A percentile compares a stretch with the other conserved stretches of the same genome.
Evolutionary conservation across 495 filamentous ascomycete genomes (phyloP).

Genomic region (Lentithecium fluviatile): DNA sequence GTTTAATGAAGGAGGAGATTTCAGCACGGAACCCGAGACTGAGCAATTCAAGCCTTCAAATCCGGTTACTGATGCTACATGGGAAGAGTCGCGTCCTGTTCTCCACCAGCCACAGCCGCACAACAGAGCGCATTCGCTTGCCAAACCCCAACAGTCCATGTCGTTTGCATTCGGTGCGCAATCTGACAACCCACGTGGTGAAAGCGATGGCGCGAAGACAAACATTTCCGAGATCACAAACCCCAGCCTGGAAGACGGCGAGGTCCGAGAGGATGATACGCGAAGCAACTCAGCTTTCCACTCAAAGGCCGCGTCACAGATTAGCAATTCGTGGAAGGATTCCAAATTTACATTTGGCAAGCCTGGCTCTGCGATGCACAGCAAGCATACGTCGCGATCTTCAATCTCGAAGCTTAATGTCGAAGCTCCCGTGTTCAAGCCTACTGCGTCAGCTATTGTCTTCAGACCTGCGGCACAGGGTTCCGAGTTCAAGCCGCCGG

Average conservation of each 20-base stretch:
- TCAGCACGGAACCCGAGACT: slow-evolving; percentile 45
- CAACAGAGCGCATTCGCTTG: slow-evolving; percentile 48
- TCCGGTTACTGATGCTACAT: slow-evolving; percentile 43
- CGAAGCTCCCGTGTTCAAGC: slow-evolving; percentile 52
- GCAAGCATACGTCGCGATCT: slow-evolving; percentile 60
- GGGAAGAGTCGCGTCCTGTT: slow-evolving; percentile 41
- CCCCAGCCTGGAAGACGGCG: slow-evolving; percentile 30
- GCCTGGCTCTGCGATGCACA: slow-evolving; percentile 31
- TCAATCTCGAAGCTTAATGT: slow-evolving; percentile 81
- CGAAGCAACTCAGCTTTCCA: slow-evolving; percentile 24
- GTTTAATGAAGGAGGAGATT: slow-evolving; percentile 60
- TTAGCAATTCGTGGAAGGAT: slow-evolving; percentile 55
- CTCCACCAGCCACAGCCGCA: slow-evolving; percentile 63
- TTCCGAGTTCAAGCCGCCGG: slow-evolving; percentile 49
- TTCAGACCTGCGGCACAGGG: slow-evolving; percentile 42
- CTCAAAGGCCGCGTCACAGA: slow-evolving; percentile 32
- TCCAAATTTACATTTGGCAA: slow-evolving; percentile 40
- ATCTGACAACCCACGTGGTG: slow-evolving; percentile 24
- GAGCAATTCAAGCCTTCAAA: slow-evolving; percentile 26
- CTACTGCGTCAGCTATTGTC: slow-evolving; percentile 50
- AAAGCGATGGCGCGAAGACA: slow-evolving; percentile 33
- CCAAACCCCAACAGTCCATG: slow-evolving; percentile 28
- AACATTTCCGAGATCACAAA: slow-evolving; percentile 35
- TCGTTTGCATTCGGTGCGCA: slow-evolving; percentile 22
- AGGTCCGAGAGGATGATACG: neutral